phyloP scores from a whole-genome alignment of 2,329 filamentous ascomycete species.

The Cytospora piceae region DNA sequence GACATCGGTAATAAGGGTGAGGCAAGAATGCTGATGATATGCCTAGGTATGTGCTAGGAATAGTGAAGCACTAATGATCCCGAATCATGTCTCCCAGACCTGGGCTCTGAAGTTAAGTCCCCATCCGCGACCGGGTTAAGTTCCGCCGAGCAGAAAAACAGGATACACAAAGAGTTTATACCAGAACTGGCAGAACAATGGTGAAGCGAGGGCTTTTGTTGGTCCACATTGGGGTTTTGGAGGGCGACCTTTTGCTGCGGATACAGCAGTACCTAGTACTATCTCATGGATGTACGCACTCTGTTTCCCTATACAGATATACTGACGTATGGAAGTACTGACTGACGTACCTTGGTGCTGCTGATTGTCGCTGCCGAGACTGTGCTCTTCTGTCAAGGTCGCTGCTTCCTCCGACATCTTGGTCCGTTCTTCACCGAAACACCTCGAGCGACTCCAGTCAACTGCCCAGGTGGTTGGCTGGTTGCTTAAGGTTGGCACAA shows the following conservation, averaged over 20 bases:
- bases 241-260: too few relatives aligned
- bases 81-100: neutral
- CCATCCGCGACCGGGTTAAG: neutral
- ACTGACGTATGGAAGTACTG: neutral
- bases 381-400: neutral
- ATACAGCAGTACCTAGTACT: neutral
- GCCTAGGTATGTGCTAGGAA: neutral
- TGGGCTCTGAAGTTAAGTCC: too few relatives aligned
- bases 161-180: neutral
- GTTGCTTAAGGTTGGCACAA: neutral
- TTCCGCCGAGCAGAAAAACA: neutral
- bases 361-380: neutral
- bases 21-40: neutral
- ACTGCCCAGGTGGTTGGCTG: neutral
- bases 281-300: neutral
- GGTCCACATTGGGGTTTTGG: too few relatives aligned
- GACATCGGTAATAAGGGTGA: conserved; percentile 6
- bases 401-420: neutral
- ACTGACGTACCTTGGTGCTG: neutral
- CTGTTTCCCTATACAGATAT: too few relatives aligned
- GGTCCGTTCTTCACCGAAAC: neutral
- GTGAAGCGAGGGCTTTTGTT: too few relatives aligned
- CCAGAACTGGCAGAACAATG: neutral
- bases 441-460: neutral
- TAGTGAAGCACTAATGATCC: neutral